Evolutionary conservation across 768 basidiomycete genomes (phyloP), one percentile per base, ranked within the genome.

Genomic region (Suillus ampliporus): DNA sequence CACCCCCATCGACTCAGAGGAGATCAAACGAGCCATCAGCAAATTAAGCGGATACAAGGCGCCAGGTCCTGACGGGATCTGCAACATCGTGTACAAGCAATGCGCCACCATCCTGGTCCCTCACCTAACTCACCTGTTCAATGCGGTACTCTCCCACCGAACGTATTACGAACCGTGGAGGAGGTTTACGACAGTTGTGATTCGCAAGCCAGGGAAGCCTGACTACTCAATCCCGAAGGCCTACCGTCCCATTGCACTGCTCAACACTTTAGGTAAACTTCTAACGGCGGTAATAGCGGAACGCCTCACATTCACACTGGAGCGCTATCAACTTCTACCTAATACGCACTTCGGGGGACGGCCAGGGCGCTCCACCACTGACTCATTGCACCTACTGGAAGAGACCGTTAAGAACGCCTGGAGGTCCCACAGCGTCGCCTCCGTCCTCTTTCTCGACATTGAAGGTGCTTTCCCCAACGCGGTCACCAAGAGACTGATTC

Each of bases 391-490:
- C 53, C 60, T 72, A 1, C 61, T 82, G 0, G 69, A 75, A 5
- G 57, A 76, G 1, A 70, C 64, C 11, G 69, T 83, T 34, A 77
- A 81, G 52, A 67, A 72, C 1, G 74, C 77, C n/a, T 83, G 80
- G 82, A 54, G 75, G 0, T 54, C 59, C 2, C 64, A 68, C 0
- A 73, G 78, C 13, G 80, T 82, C 0, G 77, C 65, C 0, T 73
- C 72, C 1, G 68, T 74, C 0, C 71, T 82, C 2, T 46, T 21
- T 3, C 5, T 46, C 2, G 44, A 46, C 2, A 56, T 40, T 0
- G 52, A 53, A 4, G 80, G 75, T 0, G 79, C 81, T 4, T 83
- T 81, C 61, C 81, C 77, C 0, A 82, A 75, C 60, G 74, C 74
- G n/a, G 76, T 73, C 7, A 71, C 63, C 0, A 69, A 72, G 1